Evolutionary conservation across 805 yeast genomes (phyloP).

Genomic region (Candida insectalens): DNA sequence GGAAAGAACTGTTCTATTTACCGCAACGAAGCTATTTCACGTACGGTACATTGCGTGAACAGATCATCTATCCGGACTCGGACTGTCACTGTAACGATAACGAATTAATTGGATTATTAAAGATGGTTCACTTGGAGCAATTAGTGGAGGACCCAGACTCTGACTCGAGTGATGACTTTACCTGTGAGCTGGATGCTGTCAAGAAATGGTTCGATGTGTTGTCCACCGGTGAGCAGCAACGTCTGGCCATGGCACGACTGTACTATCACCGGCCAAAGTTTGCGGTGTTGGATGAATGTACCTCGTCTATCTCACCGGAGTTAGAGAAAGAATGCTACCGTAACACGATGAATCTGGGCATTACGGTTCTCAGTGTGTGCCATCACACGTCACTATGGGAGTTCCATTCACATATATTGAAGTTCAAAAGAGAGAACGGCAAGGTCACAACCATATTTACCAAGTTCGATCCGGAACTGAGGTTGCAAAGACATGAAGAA

Average conservation of each 20-base stretch:
- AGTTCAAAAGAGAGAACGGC: slow-evolving; percentile 33
- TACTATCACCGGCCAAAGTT: slow-evolving; percentile 87
- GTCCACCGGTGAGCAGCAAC: slow-evolving; percentile 86
- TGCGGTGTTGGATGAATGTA: slow-evolving; percentile 93
- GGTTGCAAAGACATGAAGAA: slow-evolving; percentile 72
- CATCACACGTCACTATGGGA: slow-evolving; percentile 91
- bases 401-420: slow-evolving; percentile 73
- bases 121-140: slow-evolving; percentile 50
- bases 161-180: slow-evolving; percentile 11
- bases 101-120: slow-evolving; percentile 43
- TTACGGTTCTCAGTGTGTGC: slow-evolving; percentile 81
- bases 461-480: slow-evolving; percentile 59
- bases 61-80: slow-evolving; percentile 80
- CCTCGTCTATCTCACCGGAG: slow-evolving; percentile 86
- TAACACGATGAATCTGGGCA: slow-evolving; percentile 57
- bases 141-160: slow-evolving; percentile 30
- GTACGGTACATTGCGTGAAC: slow-evolving; percentile 74
- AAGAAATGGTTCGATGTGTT: slow-evolving; percentile 86
- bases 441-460: slow-evolving; percentile 27
- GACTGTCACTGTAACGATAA: slow-evolving; percentile 25
- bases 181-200: slow-evolving; percentile 39
- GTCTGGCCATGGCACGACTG: slow-evolving; percentile 87
- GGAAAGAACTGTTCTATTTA: slow-evolving; percentile 69
- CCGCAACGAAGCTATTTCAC: slow-evolving; percentile 90
- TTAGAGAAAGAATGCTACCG: slow-evolving; percentile 85